Conservation (phyloP, 306 rosid species). For the Vicia faba region DNA sequence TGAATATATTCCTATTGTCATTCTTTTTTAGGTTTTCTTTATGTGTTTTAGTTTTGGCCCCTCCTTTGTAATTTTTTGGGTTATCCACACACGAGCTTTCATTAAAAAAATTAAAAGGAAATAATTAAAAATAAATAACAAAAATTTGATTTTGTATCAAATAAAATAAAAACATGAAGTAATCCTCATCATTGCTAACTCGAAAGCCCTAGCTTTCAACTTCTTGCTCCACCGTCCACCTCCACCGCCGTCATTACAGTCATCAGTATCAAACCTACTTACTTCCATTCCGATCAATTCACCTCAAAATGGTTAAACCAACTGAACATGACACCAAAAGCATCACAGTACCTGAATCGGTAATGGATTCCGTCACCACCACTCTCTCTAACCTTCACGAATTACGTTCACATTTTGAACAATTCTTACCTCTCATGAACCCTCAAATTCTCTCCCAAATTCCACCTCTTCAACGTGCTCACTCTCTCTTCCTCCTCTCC, state of each 20-base stretch:
- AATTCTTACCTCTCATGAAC: constrained; percentile 62
- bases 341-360: constrained; percentile 62
- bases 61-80: too few species aligned
- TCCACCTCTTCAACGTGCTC: constrained; percentile 88
- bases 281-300: not conserved
- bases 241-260: not conserved
- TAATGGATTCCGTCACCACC: constrained; percentile 59
- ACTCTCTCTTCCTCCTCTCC: constrained; percentile 64
- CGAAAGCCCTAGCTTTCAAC: not conserved
- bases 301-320: constrained; percentile 47
- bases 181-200: not conserved
- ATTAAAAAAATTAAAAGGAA: too few species aligned
- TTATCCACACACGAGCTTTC: too few species aligned
- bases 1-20: too few species aligned
- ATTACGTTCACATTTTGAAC: constrained; percentile 48
- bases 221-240: not conserved
- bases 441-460: constrained; percentile 63
- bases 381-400: constrained; percentile 56
- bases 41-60: too few species aligned
- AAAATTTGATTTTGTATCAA: not conserved
- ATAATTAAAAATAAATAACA: too few species aligned
- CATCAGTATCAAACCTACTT: not conserved
- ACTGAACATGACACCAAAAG: constrained; percentile 43
- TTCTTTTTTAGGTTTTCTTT: too few species aligned
- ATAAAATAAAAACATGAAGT: not conserved